Base-by-base conservation (phyloP, 1,139 yeast genomes). In the Pichia sp. region DNA sequence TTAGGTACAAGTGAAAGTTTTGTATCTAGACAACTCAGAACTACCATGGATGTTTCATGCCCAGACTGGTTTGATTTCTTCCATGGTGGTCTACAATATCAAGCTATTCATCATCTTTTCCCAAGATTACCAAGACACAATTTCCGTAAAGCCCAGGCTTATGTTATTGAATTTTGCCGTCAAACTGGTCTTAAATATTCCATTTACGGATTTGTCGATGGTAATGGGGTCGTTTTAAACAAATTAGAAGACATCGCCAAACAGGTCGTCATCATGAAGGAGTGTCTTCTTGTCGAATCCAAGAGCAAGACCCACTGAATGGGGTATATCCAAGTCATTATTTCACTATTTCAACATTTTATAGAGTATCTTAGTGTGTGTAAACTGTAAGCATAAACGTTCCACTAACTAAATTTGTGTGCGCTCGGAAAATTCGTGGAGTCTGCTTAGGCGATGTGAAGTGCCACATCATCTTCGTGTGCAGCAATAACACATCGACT, bases 41-140 rank as follows among this genome's bases (percentile, higher is more conserved):
- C 97, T 1, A 89, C 96, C 5, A 90, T 89, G 96, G 97, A 89
- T 63, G 96, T 89, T 17, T 94, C 85, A 59, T 89, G 97, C 68
- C 96, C 97, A 2, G 82, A 79, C 53, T 89, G 96, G 96, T 72
- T 89, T 43, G 97, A 89, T 65, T 89, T 81, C 60, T 73, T 89
- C 58, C 97, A 89, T 60, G 97, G 96, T 7, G 97, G 97, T 0
- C 75, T 89, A 44, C 97, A 89, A 65, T 89, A 88, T 68, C 97
- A 89, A 64, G 95, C 90, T 2, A 80, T 89, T 44, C 97, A 89
- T 63, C 97, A 89, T 64, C 71, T 89, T 56, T 89, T 89, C 66
- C 97, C 97, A 17, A 73, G 97, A 48, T 66, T 89, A 61, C 97
- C 97, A 17, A 76, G 96, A 51, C 96, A 89, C 67, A 88, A 89